These are phyloP conservation scores for Fusarium mangiferae DNA, from an alignment of 2,329 filamentous ascomycete species.

Conservation along the genomic window DNA sequence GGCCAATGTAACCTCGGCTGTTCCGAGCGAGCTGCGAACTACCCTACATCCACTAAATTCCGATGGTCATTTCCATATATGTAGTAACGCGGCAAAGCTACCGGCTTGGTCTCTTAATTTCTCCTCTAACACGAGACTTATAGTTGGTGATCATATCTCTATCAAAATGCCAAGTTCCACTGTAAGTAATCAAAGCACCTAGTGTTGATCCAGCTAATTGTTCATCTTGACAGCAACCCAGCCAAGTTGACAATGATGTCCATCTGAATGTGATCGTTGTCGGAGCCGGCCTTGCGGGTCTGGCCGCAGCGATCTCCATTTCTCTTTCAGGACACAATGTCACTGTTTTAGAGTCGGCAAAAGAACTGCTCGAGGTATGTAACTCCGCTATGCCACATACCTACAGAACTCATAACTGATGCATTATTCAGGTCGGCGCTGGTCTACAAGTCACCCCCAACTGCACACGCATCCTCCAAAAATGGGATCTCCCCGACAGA, in stretches of 20 bases:
- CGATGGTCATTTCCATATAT: not conserved
- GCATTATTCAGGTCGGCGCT: slow-evolving; percentile 52
- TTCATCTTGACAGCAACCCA: accelerated
- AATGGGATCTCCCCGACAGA: slow-evolving; percentile 59
- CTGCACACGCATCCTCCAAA: slow-evolving; percentile 59
- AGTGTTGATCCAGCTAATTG: accelerated
- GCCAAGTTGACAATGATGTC: accelerated
- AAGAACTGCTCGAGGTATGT: not conserved
- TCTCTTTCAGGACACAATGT: not conserved
- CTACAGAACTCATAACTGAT: not conserved
- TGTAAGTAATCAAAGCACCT: accelerated
- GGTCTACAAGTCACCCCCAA: slow-evolving; percentile 65
- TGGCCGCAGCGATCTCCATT: not conserved
- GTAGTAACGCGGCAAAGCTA: not conserved
- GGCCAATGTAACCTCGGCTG: not conserved
- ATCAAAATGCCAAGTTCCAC: not conserved
- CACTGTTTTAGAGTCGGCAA: not conserved
- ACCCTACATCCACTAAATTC: not conserved
- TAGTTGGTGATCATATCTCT: accelerated
- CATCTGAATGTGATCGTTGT: accelerated
- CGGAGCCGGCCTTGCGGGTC: not conserved
- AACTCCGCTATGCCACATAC: accelerated
- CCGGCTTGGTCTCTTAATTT: not conserved
- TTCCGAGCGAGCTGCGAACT: not conserved
- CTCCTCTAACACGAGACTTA: not conserved